Conservation (phyloP, 164 flowering plant species). For the Stephania cephalantha region DNA sequence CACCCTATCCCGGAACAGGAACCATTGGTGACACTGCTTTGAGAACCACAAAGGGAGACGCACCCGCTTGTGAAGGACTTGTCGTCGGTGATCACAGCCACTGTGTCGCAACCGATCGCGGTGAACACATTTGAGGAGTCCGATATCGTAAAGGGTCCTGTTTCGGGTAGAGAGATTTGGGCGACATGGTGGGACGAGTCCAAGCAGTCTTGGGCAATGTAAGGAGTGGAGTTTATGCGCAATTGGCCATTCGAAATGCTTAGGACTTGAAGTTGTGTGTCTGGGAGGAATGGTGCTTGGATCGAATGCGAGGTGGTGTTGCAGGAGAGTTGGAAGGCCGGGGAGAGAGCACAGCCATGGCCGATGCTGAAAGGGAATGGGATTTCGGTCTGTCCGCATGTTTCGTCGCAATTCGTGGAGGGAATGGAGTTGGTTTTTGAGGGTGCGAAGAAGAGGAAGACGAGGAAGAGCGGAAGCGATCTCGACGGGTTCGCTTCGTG, state of each 20-base stretch:
- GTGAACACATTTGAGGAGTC: conserved; percentile 15
- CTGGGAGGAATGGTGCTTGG: neutral
- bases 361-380: conserved; percentile 23
- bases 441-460: neutral
- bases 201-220: conserved; percentile 17
- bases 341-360: conserved; percentile 12
- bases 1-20: conserved; percentile 26
- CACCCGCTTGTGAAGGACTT: conserved; percentile 21
- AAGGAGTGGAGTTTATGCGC: conserved; percentile 18
- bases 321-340: conserved; percentile 20
- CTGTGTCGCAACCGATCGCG: conserved; percentile 27
- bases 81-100: conserved; percentile 19
- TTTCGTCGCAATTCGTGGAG: conserved; percentile 11
- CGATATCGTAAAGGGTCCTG: conserved; percentile 21
- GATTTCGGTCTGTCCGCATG: conserved; percentile 17
- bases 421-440: neutral
- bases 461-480: neutral
- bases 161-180: conserved; percentile 17
- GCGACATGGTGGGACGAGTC: neutral
- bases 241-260: conserved; percentile 17
- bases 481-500: neutral
- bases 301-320: neutral
- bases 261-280: conserved; percentile 15
- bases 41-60: conserved; percentile 20
- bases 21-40: conserved; percentile 16